Conservation (phyloP, 306 rosid genomes). For the Cicer judaicum region DNA sequence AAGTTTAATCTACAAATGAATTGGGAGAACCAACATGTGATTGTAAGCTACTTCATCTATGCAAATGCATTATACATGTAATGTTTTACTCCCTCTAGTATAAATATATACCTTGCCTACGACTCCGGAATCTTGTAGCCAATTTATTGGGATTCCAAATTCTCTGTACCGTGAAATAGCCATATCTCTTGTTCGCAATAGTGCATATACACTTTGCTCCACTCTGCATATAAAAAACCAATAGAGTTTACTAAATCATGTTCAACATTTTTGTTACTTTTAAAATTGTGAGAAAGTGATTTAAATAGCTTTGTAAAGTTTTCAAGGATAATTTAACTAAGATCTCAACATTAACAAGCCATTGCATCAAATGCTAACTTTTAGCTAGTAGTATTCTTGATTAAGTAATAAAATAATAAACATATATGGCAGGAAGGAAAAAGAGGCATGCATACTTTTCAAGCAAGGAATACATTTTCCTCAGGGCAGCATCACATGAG, state of each 20-base stretch:
- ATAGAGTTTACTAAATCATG: neutral
- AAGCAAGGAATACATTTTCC: constrained; percentile 98
- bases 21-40: constrained; percentile 27
- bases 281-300: constrained; percentile 7
- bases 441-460: constrained; percentile 78
- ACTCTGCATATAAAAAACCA: constrained; percentile 58
- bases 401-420: constrained; percentile 12
- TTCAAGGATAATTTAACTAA: neutral
- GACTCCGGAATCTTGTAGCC: constrained; percentile 91
- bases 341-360: neutral
- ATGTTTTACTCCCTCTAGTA: neutral
- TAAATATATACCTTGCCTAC: constrained; percentile 82
- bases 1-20: constrained; percentile 76
- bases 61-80: neutral
- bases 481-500: constrained; percentile 80
- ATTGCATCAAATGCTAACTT: constrained; percentile 28
- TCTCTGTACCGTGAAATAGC: constrained; percentile 91
- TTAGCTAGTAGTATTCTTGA: constrained; percentile 30
- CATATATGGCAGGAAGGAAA: constrained; percentile 40
- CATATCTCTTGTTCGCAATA: constrained; percentile 93
- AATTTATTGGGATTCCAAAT: constrained; percentile 91
- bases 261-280: constrained; percentile 2
- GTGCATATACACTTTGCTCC: constrained; percentile 91
- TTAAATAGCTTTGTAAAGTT: constrained; percentile 10
- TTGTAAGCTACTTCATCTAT: constrained; percentile 6